A percentile compares a stretch with the other conserved stretches of the same genome.
Conservation (phyloP, 2,329 filamentous ascomycete species). For the Cryphonectria nitschkei region DNA sequence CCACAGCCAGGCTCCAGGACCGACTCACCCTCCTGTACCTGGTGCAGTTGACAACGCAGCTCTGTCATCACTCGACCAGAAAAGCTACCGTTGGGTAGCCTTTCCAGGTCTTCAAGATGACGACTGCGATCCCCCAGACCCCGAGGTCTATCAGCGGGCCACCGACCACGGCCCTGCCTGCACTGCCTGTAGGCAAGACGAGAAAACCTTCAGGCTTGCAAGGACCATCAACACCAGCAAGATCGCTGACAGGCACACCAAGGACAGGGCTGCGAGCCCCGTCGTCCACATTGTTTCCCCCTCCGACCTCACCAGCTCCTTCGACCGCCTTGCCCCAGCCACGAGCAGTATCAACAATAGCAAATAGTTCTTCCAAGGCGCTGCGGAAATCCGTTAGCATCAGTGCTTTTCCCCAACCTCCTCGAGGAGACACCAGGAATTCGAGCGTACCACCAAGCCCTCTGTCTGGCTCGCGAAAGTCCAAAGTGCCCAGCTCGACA, state of each 20-base stretch:
- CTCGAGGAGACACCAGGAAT: slow-evolving; percentile 64
- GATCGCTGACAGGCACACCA: slow-evolving; percentile 51
- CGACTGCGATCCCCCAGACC: slow-evolving; percentile 68
- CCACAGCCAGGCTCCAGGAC: background rate
- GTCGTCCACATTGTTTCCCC: slow-evolving; percentile 58
- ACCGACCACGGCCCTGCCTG: slow-evolving; percentile 72
- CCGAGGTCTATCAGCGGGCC: slow-evolving; percentile 71
- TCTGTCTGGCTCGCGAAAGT: slow-evolving; percentile 56
- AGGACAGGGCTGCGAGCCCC: slow-evolving; percentile 64
- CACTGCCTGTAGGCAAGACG: slow-evolving; percentile 73
- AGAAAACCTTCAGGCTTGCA: slow-evolving; percentile 55
- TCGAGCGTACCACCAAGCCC: slow-evolving; percentile 67
- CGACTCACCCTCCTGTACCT: too few species aligned
- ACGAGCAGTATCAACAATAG: slow-evolving; percentile 53
- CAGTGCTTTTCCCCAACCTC: slow-evolving; percentile 89
- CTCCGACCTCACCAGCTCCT: slow-evolving; percentile 53
- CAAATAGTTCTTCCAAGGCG: slow-evolving; percentile 66
- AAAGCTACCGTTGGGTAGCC: slow-evolving; percentile 27
- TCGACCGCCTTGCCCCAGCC: slow-evolving; percentile 59
- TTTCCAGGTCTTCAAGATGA: slow-evolving; percentile 42
- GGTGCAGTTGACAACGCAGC: slow-evolving; percentile 12
- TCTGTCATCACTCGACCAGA: slow-evolving; percentile 16
- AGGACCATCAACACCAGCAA: slow-evolving; percentile 45
- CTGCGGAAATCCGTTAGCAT: slow-evolving; percentile 91
- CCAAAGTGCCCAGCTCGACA: slow-evolving; percentile 59